Percentiles rank a stretch among this genome's conserved stretches.
These are phyloP conservation scores for Ganoderma sinense DNA, from an alignment of 1,284 basidiomycete species.

Conservation along the genomic window DNA sequence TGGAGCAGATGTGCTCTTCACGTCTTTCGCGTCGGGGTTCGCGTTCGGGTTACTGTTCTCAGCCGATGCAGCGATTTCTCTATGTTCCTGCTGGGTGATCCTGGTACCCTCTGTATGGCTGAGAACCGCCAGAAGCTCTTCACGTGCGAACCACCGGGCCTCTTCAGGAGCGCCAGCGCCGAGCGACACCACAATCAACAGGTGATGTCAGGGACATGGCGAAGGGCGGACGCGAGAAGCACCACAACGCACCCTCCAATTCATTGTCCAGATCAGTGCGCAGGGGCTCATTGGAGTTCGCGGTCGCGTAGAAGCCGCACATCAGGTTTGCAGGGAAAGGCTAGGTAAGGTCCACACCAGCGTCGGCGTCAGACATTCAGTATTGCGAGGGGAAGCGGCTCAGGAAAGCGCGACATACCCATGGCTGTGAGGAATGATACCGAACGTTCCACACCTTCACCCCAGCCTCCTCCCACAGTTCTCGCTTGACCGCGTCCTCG, in stretches of 20 bases:
- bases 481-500: constrained; percentile 92
- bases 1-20: constrained; percentile 18
- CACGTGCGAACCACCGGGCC: constrained; percentile 87
- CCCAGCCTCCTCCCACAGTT: constrained; percentile 96
- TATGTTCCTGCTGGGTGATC: constrained; percentile 64
- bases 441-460: constrained; percentile 84
- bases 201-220: constrained; percentile 3
- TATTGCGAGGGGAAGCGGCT: not conserved
- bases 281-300: constrained; percentile 77
- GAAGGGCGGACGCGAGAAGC: not conserved
- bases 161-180: constrained; percentile 53
- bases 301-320: constrained; percentile 88
- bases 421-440: constrained; percentile 90
- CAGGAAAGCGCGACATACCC: constrained; percentile 55
- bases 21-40: constrained; percentile 24
- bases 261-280: constrained; percentile 94
- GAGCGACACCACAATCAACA: not conserved
- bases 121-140: constrained; percentile 74
- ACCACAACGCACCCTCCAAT: constrained; percentile 73
- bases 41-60: constrained; percentile 27
- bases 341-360: constrained; percentile 49
- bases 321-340: constrained; percentile 92
- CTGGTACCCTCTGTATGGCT: constrained; percentile 60
- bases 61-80: constrained; percentile 54
- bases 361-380: not conserved